Evolutionary conservation across 2,329 filamentous ascomycete genomes (phyloP).

Genomic region (Colletotrichum sp.): DNA sequence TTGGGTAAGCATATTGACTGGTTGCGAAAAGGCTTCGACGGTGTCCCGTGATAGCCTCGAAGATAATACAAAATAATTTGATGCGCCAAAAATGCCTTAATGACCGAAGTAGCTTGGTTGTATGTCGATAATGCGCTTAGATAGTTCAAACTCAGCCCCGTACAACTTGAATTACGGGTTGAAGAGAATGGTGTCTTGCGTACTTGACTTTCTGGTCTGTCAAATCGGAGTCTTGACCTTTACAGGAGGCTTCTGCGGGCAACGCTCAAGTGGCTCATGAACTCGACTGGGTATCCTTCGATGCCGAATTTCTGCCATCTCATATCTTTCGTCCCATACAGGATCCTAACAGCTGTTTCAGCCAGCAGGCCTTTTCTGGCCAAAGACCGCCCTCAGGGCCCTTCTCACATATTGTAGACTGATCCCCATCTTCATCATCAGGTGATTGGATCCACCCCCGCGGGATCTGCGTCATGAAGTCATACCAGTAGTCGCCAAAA

Average conservation of each 20-base stretch:
- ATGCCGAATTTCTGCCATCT: neutral
- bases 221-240: neutral
- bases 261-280: neutral
- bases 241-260: neutral
- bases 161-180: neutral
- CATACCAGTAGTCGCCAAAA: constrained; percentile 42
- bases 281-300: neutral
- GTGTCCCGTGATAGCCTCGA: too few relatives aligned
- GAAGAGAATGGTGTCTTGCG: neutral
- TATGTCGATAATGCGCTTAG: too few relatives aligned
- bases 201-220: neutral
- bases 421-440: constrained; percentile 21
- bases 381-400: too few relatives aligned
- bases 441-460: constrained; percentile 35
- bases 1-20: too few relatives aligned
- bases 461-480: constrained; percentile 38
- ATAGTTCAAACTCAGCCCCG: too few relatives aligned
- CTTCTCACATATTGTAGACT: too few relatives aligned
- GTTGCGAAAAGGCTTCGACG: too few relatives aligned
- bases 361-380: neutral
- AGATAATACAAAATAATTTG: too few relatives aligned
- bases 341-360: neutral
- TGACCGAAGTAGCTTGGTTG: too few relatives aligned
- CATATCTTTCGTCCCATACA: neutral
- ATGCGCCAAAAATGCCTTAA: too few relatives aligned